These are phyloP conservation scores for Skeletonema potamos DNA, from an alignment of 108 stramenopile genomes.

Conservation along the genomic window DNA sequence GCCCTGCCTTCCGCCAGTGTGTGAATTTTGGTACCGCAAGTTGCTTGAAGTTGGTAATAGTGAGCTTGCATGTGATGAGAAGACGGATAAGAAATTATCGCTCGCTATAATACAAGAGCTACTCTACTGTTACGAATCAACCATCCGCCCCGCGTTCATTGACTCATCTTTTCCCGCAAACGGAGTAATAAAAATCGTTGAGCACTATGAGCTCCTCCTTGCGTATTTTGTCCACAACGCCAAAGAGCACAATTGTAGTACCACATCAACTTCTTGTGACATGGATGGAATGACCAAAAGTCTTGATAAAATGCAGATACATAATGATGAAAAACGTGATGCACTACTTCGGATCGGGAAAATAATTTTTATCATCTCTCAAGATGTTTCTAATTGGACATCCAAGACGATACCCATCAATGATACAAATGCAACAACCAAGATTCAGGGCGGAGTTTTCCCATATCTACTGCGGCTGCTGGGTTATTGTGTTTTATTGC, in stretches of 20 bases:
- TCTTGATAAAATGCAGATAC: neutral
- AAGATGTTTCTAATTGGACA: neutral
- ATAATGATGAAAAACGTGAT: neutral
- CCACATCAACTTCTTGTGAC: neutral
- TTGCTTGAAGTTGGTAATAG: neutral
- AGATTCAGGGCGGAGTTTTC: neutral
- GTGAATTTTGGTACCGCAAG: constrained; percentile 15
- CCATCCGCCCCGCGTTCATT: constrained; percentile 20
- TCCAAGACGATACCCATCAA: neutral
- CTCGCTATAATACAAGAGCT: constrained; percentile 5
- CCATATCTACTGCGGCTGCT: neutral
- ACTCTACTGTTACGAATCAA: constrained; percentile 13
- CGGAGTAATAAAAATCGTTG: constrained; percentile 2
- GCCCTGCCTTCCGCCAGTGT: constrained; percentile 16
- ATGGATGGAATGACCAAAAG: neutral
- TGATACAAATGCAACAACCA: neutral
- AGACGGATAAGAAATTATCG: neutral
- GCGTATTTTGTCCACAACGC: constrained; percentile 13
- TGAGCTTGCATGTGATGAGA: neutral
- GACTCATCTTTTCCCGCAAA: neutral
- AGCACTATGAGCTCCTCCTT: constrained; percentile 30
- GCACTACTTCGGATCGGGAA: neutral
- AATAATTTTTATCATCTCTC: neutral
- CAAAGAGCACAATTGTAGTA: neutral
- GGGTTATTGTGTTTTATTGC: neutral